phyloP scores from a whole-genome alignment of 352 stramenopile genomes.

The Thraustochytrium sp. region DNA sequence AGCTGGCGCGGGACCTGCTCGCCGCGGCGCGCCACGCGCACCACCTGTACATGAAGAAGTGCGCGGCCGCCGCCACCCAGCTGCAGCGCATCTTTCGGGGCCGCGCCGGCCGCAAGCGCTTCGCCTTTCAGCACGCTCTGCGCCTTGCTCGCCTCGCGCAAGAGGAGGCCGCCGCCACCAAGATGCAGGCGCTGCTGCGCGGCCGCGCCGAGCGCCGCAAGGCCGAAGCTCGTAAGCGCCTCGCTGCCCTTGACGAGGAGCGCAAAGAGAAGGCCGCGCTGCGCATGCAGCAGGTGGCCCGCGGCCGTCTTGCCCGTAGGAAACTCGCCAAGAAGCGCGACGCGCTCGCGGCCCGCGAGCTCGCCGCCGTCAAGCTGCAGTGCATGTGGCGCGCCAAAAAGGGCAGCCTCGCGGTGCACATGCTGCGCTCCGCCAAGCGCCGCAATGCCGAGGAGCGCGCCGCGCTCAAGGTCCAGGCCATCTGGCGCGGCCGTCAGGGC shows the following conservation, averaged over 20 bases:
- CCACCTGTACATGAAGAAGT: slow-evolving; percentile 46
- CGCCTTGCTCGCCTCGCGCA: slow-evolving; percentile 46
- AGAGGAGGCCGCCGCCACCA: slow-evolving; percentile 51
- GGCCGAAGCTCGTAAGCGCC: slow-evolving; percentile 48
- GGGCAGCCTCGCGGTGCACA: slow-evolving; percentile 53
- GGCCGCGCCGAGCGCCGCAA: slow-evolving; percentile 55
- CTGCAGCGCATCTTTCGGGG: slow-evolving; percentile 61
- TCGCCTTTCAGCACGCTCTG: slow-evolving; percentile 37
- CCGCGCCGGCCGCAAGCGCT: slow-evolving; percentile 36
- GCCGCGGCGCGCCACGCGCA: not conserved
- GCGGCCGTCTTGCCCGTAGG: slow-evolving; percentile 53
- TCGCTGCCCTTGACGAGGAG: slow-evolving; percentile 50
- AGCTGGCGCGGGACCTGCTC: slow-evolving; percentile 57
- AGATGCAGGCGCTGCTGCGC: slow-evolving; percentile 70
- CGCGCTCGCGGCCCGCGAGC: slow-evolving; percentile 51
- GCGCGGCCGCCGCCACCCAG: slow-evolving; percentile 56
- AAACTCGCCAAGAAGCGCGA: slow-evolving; percentile 54
- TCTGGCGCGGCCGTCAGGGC: not conserved
- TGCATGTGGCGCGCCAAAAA: slow-evolving; percentile 57
- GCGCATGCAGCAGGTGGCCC: slow-evolving; percentile 61
- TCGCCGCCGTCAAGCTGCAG: slow-evolving; percentile 57
- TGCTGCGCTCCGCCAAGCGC: slow-evolving; percentile 53
- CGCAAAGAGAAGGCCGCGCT: slow-evolving; percentile 58
- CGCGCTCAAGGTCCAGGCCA: slow-evolving; percentile 28
- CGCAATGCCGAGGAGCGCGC: slow-evolving; percentile 37